phyloP scores from a whole-genome alignment of 75 land plant species.

The Isoetes taiwanensis region DNA sequence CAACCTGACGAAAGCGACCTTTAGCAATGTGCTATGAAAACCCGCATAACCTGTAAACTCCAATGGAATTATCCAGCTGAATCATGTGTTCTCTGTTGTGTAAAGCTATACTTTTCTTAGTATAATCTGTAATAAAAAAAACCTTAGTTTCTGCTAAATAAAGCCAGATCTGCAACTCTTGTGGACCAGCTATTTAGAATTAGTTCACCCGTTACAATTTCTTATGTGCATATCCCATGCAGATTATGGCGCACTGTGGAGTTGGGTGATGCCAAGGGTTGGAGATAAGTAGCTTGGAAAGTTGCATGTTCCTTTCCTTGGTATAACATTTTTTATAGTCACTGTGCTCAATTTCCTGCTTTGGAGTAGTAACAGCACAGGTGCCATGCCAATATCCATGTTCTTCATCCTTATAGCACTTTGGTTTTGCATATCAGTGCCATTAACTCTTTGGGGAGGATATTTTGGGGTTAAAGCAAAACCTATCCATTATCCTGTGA shows the following conservation, averaged over 20 bases:
- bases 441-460: constrained; percentile 66
- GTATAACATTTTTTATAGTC: constrained; percentile 51
- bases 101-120: too few relatives aligned
- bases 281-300: constrained; percentile 72
- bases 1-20: too few relatives aligned
- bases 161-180: too few relatives aligned
- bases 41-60: too few relatives aligned
- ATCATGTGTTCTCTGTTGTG: too few relatives aligned
- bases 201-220: too few relatives aligned
- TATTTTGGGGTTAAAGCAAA: constrained; percentile 57
- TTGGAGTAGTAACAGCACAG: constrained; percentile 75
- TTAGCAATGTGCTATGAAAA: too few relatives aligned
- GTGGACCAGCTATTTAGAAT: too few relatives aligned
- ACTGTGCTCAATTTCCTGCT: constrained; percentile 56
- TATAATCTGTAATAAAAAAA: too few relatives aligned
- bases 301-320: constrained; percentile 84
- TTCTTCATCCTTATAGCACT: constrained; percentile 51
- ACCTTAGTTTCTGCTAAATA: too few relatives aligned
- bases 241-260: constrained; percentile 67
- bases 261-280: constrained; percentile 39
- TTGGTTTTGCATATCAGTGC: constrained; percentile 87
- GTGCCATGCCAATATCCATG: constrained; percentile 66
- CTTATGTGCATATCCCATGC: too few relatives aligned
- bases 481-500: constrained; percentile 60
- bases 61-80: too few relatives aligned